Evolutionary conservation across 257 asterid genomes (phyloP), one percentile per base, ranked within the genome.

Genomic region (Catharanthus roseus): DNA sequence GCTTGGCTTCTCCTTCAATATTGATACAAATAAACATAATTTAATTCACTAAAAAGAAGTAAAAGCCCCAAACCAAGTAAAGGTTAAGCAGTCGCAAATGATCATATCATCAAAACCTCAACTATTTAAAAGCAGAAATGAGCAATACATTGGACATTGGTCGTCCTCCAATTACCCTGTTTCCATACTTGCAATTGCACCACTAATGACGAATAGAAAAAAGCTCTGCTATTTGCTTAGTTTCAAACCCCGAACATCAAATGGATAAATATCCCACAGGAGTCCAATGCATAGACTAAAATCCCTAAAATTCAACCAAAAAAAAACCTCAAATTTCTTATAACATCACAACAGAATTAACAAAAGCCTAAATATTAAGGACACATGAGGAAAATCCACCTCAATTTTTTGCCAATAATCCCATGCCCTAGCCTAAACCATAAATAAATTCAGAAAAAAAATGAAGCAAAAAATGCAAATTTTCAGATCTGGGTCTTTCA

Each of bases 401-500:
- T 26, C 34, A 19, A 23, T 2, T 44, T 47, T n/a, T 47, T 5
- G 29, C n/a, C 38, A 29, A 31, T 39, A 47, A 57, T 55, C n/a
- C 26, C 61, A 39, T 36, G 4, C 41, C 29, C 51, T 74, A 33
- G 28, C 2, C 33, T 1, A 5, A 15, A 55, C 12, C 12, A 68
- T 19, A 6, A 26, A 1, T 66, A 75, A 69, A 47, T n/a, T 41
- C 70, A 68, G 38, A 11, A 18, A 3, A 8, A 19, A 61, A 2
- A 21, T 0, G 44, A 57, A 29, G 33, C 67, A 67, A 75, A 68
- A 38, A 68, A 10, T 21, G 56, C 53, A 45, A 74, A 23, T 19
- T 75, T 69, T 19, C 74, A 68, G 78, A 75, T 69, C 70, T 68
- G 66, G 56, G 69, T 10, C 69, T 39, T 29, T 24, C 10, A 36